phyloP scores from a whole-genome alignment of 2,329 filamentous ascomycete species.

The Stagonosporopsis tanaceti region DNA sequence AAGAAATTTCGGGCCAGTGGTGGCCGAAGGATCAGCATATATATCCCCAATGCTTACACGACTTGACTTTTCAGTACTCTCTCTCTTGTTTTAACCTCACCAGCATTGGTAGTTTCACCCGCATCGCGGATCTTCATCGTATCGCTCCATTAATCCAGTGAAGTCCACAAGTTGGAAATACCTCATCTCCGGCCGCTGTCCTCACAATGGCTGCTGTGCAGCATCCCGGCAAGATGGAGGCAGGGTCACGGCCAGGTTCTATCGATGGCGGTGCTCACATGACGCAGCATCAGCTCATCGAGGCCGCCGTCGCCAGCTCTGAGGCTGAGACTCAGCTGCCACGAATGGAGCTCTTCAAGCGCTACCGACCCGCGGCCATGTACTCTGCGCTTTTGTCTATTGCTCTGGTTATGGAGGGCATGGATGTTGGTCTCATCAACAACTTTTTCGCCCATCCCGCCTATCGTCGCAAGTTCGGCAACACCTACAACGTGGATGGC shows the following conservation, averaged over 20 bases:
- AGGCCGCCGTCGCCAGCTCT: conserved; percentile 19
- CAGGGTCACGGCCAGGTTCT: conserved; percentile 14
- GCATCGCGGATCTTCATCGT: not conserved
- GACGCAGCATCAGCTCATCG: conserved; percentile 27
- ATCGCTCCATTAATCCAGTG: not conserved
- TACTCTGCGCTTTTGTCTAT: conserved; percentile 85
- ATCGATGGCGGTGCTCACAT: conserved; percentile 13
- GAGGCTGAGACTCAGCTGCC: conserved; percentile 22
- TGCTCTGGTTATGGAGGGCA: conserved; percentile 87
- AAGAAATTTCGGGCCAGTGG: conserved; percentile 20
- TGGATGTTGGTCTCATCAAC: conserved; percentile 78
- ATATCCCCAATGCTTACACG: conserved; percentile 15
- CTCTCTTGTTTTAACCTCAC: not conserved
- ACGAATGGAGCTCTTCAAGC: conserved; percentile 25
- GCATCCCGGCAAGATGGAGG: conserved; percentile 14
- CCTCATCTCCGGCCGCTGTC: not conserved
- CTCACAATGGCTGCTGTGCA: conserved; percentile 22
- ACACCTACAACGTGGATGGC: conserved; percentile 36
- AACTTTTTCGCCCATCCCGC: conserved; percentile 69
- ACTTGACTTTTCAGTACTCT: not conserved
- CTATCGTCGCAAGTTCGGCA: conserved; percentile 51
- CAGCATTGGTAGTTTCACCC: not conserved
- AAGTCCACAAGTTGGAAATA: not conserved
- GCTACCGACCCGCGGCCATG: conserved; percentile 62
- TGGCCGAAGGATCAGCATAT: conserved; percentile 20